Conservation (phyloP, 495 filamentous ascomycete species). For the Daldinia decipiens region DNA sequence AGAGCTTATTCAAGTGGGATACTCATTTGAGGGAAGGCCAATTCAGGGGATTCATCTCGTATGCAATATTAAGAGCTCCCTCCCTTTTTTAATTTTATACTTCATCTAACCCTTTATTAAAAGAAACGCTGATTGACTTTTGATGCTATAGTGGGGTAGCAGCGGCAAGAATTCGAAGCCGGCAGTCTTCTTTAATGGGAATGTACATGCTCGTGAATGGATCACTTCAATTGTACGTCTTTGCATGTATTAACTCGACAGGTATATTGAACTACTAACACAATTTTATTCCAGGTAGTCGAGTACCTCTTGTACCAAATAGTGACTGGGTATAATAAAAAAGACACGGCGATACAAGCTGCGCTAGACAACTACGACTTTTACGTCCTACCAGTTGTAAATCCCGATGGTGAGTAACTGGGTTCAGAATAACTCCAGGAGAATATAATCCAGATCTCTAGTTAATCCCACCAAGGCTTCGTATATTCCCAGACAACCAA, state of each 20-base stretch:
- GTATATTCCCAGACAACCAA: slow-evolving; percentile 68
- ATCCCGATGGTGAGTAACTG: slow-evolving; percentile 65
- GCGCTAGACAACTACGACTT: slow-evolving; percentile 70
- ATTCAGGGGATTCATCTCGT: slow-evolving; percentile 68
- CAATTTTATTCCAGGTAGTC: slow-evolving; percentile 45
- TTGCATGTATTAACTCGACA: not conserved
- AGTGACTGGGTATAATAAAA: slow-evolving; percentile 57
- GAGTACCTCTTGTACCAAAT: slow-evolving; percentile 68
- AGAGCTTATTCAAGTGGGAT: slow-evolving; percentile 63
- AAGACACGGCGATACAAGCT: slow-evolving; percentile 52
- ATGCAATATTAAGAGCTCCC: not conserved
- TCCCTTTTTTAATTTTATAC: not conserved
- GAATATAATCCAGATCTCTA: not conserved
- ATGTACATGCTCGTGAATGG: slow-evolving; percentile 73
- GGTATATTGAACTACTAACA: slow-evolving; percentile 1
- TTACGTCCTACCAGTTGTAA: slow-evolving; percentile 70
- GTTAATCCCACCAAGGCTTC: slow-evolving; percentile 56
- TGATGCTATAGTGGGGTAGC: slow-evolving; percentile 53
- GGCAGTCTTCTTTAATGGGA: slow-evolving; percentile 68
- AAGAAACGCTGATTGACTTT: not conserved
- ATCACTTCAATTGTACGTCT: slow-evolving; percentile 60
- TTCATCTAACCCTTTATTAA: not conserved
- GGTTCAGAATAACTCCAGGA: not conserved
- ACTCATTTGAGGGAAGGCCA: slow-evolving; percentile 59
- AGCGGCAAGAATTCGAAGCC: slow-evolving; percentile 64